These are phyloP conservation scores for Wallacemonas rigidus DNA, from an alignment of 208 protist species.

Conservation along the genomic window DNA sequence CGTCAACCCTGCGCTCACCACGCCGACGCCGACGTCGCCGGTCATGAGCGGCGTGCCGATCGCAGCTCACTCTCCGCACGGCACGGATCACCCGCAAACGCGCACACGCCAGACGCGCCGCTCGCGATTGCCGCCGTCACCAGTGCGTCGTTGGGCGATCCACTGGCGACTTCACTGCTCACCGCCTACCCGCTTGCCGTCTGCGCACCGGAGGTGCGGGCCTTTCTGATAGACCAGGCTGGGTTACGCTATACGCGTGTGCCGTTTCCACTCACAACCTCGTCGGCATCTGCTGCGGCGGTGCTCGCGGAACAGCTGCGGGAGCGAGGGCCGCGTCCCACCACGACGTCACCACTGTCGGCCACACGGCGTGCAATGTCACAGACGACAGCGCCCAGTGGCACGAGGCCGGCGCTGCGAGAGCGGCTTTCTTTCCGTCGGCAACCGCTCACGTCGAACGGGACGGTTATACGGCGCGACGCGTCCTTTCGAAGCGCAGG, in stretches of 20 bases:
- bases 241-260: constrained; percentile 27
- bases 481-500: constrained; percentile 3
- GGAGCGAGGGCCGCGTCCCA: not conserved
- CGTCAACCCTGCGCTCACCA: not conserved
- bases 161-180: constrained; percentile 19
- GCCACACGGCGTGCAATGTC: too few relatives aligned
- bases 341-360: too few relatives aligned
- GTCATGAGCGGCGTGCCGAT: not conserved
- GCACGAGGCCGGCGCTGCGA: not conserved
- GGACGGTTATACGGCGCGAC: constrained; percentile 3
- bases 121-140: constrained; percentile 2
- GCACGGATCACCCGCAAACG: too few relatives aligned
- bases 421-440: not conserved
- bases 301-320: constrained; percentile 23
- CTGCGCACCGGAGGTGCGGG: constrained; percentile 17
- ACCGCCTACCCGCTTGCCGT: constrained; percentile 25
- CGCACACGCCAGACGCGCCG: too few relatives aligned
- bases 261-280: constrained; percentile 22
- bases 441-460: not conserved
- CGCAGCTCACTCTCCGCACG: too few relatives aligned
- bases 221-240: constrained; percentile 20
- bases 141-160: constrained; percentile 1
- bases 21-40: not conserved
- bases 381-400: too few relatives aligned
- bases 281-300: constrained; percentile 10